A percentile compares a stretch with the other conserved stretches of the same genome.
Conservation (phyloP, 305 asterid species). For the Fraxinus platypoda region DNA sequence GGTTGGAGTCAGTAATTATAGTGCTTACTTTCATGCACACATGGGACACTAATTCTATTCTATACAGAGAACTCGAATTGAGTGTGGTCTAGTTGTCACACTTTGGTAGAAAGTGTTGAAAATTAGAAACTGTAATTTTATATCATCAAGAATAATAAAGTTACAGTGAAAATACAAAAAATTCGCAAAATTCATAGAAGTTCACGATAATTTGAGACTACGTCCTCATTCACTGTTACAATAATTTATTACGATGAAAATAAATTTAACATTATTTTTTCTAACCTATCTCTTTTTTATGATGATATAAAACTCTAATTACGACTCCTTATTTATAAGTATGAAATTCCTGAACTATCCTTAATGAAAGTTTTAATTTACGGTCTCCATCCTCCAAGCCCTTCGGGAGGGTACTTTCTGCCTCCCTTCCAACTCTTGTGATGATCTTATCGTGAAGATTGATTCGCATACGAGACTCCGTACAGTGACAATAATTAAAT, state of each 20-base stretch:
- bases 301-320: not conserved
- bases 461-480: not conserved
- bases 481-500: too few relatives aligned
- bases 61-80: not conserved
- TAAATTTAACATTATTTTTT: not conserved
- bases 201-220: not conserved
- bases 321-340: not conserved
- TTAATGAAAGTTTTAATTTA: not conserved
- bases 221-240: not conserved
- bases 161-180: not conserved
- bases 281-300: not conserved
- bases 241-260: not conserved
- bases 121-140: not conserved
- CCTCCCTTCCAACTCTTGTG: not conserved
- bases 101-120: not conserved
- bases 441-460: not conserved
- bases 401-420: not conserved
- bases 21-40: conserved; percentile 70
- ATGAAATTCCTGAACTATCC: not conserved
- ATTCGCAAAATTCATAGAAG: not conserved
- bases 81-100: not conserved
- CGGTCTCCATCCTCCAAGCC: not conserved
- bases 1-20: conserved; percentile 31
- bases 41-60: conserved; percentile 38
- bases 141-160: not conserved